Base-by-base conservation (phyloP, 352 stramenopile species). In the Phytopythium helicoides region DNA sequence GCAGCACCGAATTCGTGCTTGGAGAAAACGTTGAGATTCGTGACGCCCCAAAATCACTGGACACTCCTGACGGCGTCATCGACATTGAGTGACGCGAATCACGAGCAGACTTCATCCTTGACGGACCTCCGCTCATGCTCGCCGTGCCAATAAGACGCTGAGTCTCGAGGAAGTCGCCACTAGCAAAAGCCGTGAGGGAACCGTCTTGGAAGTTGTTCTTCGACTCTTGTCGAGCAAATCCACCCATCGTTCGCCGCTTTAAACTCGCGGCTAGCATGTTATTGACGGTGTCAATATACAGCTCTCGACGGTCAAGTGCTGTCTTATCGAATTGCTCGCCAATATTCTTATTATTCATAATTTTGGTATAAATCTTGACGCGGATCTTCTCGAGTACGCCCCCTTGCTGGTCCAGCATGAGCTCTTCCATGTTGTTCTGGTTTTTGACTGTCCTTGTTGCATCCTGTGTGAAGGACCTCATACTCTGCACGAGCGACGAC, bases 281-380 rank as follows among this genome's bases (percentile, higher is more conserved):
- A 23, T 73, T 70, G 14, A 94, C 58, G 28, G 84, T 92, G 28
- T 90, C 73, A 3, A 94, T 82, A 52, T 87, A 94, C 0, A 94
- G 63, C 56, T 94, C 83, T 3, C 83, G 79, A 10, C 83, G 64
- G 31, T 94, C 81, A 9, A 94, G 66, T 14, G 76, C 69, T 36
- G 76, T 84, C 58, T 89, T 90, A 61, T 94, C 83, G 47, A 94
- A 94, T 56, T 94, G 83, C 52, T 94, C 83, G 45, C 83, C 83
- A 31, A 87, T 91, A 62, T 94, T 92, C 57, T 94, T 94, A 72
- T 94, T 94, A 56, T 94, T 89, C 74, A 89, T 89, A 69, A 94
- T 87, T 73, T 94, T 94, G 41, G 78, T 86, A 54, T 82, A 67
- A 36, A 94, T 78, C 40, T 91, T 89, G 1, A 74, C 57, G 25